Evolutionary conservation across 1,284 basidiomycete species (phyloP), one percentile per base, ranked within the genome.

Genomic region (Leccinum subspadiceum): DNA sequence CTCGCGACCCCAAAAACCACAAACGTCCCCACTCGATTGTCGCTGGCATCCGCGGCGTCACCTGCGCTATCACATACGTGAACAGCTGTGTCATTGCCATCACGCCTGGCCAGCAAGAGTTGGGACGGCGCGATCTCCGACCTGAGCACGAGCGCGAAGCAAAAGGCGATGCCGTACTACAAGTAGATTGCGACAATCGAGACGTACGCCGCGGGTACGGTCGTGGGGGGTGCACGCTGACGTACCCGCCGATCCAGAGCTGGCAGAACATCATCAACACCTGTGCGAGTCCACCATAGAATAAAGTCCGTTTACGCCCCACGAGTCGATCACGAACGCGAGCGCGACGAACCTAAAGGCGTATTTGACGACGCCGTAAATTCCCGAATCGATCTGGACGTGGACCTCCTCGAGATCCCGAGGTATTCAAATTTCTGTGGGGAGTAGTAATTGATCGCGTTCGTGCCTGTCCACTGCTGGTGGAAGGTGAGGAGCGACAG

Each of bases 361-460:
- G 24, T 83, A 82, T 69, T 85, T 86, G 67, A 86, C 82, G 56
- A 84, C 78, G 59, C 84, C 84, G 65, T 85, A 86, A 48, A 87
- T 77, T 53, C 84, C 84, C 0, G 84, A 86, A 0, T 84, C 84
- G 59, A 86, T 78, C 5, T 76, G 22, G 76, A 75, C 2, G 79
- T 77, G 2, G 78, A 81, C 33, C 78, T 79, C 3, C 82, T 82
- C 7, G 74, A 76, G 53, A 87, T 76, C 5, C 84, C 82, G 41
- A 90, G 80, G 3, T 79, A 75, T 39, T 77, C 75, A 63, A 84
- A 82, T 4, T 8, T 37, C 39, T 74, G 66, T 0, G 79, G 79
- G 46, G 75, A 70, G 56, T 78, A 80, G 69, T 87, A 87, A 63
- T 82, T 81, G 70, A 87, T 81, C 0, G 80, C 79, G 70, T 86